A percentile compares a stretch with the other conserved stretches of the same genome.
Evolutionary conservation across 2,329 filamentous ascomycete genomes (phyloP).

Genomic region (Verticillium nonalfalfae): DNA sequence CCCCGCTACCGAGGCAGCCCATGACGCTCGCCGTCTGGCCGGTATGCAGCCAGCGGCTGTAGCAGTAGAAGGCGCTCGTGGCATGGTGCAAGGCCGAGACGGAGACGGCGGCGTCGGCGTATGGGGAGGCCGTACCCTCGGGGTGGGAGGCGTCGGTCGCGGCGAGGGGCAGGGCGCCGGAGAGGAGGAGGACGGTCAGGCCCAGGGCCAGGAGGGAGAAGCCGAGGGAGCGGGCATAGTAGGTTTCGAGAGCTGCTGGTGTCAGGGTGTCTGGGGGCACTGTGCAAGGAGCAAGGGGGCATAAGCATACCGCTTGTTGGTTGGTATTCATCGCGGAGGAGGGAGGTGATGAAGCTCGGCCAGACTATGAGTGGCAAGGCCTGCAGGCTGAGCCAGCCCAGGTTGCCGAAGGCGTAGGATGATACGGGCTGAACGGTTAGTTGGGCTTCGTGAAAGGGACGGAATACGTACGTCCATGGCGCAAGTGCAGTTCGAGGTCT

Average conservation of each 20-base stretch:
- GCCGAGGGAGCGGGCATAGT: conserved; percentile 67
- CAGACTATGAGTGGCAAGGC: conserved; percentile 39
- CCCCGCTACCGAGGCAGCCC: conserved; percentile 49
- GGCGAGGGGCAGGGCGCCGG: conserved; percentile 62
- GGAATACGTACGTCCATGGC: not conserved
- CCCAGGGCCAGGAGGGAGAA: conserved; percentile 61
- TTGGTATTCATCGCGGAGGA: conserved; percentile 29
- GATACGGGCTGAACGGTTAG: conserved; percentile 34
- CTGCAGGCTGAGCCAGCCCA: conserved; percentile 44
- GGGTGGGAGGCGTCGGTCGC: conserved; percentile 25
- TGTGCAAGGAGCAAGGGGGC: not conserved
- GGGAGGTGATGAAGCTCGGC: conserved; percentile 38
- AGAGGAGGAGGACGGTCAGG: conserved; percentile 58
- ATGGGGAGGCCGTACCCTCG: conserved; percentile 48
- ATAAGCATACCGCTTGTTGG: conserved; percentile 18
- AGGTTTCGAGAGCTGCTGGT: conserved; percentile 56
- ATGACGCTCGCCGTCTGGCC: conserved; percentile 53
- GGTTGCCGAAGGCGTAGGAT: conserved; percentile 42
- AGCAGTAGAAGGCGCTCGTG: conserved; percentile 57
- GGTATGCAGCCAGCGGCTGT: conserved; percentile 56
- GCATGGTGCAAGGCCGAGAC: conserved; percentile 63
- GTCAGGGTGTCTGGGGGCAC: conserved; percentile 1
- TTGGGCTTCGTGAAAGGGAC: not conserved
- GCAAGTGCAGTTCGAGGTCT: no score
- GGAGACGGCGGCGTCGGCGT: conserved; percentile 59